Conservation (phyloP, 2,329 filamentous ascomycete genomes). For the Paraconiothyrium sp. region DNA sequence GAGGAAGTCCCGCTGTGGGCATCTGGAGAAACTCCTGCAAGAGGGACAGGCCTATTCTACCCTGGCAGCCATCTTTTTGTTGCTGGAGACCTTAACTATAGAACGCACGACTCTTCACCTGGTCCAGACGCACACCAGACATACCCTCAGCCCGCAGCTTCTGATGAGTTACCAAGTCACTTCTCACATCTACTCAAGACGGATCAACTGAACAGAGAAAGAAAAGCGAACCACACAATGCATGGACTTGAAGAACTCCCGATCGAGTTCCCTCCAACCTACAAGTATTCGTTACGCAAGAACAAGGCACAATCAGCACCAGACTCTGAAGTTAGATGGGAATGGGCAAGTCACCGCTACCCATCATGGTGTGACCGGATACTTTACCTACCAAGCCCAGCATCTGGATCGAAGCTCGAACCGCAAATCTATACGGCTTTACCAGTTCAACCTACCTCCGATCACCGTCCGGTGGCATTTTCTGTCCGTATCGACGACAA, state of each 20-base stretch:
- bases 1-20: slow-evolving; percentile 46
- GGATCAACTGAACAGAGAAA: slow-evolving; percentile 84
- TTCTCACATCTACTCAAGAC: slow-evolving; percentile 72
- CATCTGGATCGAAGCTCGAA: slow-evolving; percentile 60
- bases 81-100: slow-evolving; percentile 94
- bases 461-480: slow-evolving; percentile 86
- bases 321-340: slow-evolving; percentile 61
- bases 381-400: slow-evolving; percentile 69
- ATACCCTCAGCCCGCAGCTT: slow-evolving; percentile 70
- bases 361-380: slow-evolving; percentile 93
- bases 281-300: slow-evolving; percentile 74
- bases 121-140: slow-evolving; percentile 62
- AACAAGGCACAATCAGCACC: slow-evolving; percentile 21
- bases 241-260: slow-evolving; percentile 80
- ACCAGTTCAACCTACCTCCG: slow-evolving; percentile 81
- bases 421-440: slow-evolving; percentile 75
- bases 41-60: slow-evolving; percentile 75
- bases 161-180: slow-evolving; percentile 62
- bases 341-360: slow-evolving; percentile 83
- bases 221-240: slow-evolving; percentile 72
- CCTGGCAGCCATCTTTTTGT: slow-evolving; percentile 82
- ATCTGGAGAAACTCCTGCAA: slow-evolving; percentile 30
- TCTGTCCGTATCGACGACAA: slow-evolving; percentile 71
- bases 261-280: slow-evolving; percentile 87
- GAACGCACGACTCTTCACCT: slow-evolving; percentile 76